Conservation (phyloP, 2,329 filamentous ascomycete species). For the Colletotrichum trifolii region DNA sequence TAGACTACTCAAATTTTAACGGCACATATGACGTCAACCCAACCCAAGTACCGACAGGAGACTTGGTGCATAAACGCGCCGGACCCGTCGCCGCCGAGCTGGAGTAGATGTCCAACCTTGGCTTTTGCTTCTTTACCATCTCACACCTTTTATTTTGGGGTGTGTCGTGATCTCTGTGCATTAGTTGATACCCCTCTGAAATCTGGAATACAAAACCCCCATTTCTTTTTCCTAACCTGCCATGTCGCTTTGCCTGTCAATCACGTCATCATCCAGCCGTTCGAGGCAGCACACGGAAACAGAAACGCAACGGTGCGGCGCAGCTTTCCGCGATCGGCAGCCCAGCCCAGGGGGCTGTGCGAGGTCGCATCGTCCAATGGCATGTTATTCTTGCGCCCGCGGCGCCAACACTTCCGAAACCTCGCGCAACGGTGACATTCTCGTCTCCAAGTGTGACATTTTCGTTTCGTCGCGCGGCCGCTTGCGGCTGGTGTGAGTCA, state of each 20-base stretch:
- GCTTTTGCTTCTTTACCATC: too few relatives aligned
- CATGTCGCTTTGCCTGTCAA: neutral
- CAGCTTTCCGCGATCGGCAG: conserved; percentile 16
- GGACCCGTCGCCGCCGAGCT: conserved; percentile 28
- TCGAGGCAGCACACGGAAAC: neutral
- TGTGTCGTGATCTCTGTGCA: neutral
- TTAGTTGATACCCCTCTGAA: conserved; percentile 6
- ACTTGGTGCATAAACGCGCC: conserved; percentile 5
- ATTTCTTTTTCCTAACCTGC: neutral
- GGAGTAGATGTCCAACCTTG: conserved; percentile 3
- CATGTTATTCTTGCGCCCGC: conserved; percentile 11
- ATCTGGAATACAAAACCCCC: neutral
- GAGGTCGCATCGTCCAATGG: conserved; percentile 15
- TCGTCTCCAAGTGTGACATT: too few relatives aligned
- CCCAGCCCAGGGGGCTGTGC: too few relatives aligned
- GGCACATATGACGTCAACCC: conserved; percentile 12
- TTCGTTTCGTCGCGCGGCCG: too few relatives aligned
- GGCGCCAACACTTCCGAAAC: neutral
- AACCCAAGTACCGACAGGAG: neutral
- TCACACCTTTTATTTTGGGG: too few relatives aligned
- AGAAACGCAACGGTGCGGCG: conserved; percentile 6
- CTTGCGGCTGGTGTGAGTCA: too few relatives aligned
- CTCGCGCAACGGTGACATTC: too few relatives aligned
- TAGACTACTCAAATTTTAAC: neutral
- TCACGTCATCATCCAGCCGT: too few relatives aligned